Base-by-base conservation (phyloP, 225 moss, liverwort and hornwort species). In the Pseudisothecium myosuroides region DNA sequence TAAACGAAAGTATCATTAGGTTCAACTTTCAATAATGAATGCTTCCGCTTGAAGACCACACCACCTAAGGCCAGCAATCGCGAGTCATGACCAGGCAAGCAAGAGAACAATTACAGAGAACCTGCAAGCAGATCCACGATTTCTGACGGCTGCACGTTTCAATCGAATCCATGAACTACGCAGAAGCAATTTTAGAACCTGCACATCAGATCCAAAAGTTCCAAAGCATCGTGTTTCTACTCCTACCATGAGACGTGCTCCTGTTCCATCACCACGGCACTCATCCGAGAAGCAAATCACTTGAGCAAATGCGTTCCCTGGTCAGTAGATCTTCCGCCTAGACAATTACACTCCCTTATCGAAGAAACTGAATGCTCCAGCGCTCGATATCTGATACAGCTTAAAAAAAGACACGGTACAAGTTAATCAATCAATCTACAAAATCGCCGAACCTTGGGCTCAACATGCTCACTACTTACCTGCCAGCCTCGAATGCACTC, bases 381-480 rank as follows among this genome's bases (percentile, higher is more conserved):
- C 83, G 54, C 39, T 77, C 76, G 60, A 83, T 41, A 43, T 77
- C 82, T 76, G 50, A 56, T 47, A 85, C 22, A 82, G 20, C 31
- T 47, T 19, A 1, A 11, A 74, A 34, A 85, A 29, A 14, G 60
- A 2, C 56, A 67, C 65, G 41, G 49, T 80, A 32, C 52, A n/a
- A 61, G 47, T 63, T 64, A 74, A 84, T 87, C 62, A 63, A 72
- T 81, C 23, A 66, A 81, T 59, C 90, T 89, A 90, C 91, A 94
- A 90, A 92, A 90, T 87, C 80, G 90, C 76, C 85, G 75, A 91
- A 79, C 93, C 88, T 84, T 87, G 81, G 71, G 92, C 92, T 90
- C 91, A 89, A 88, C 77, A 68, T 63, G 34, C 80, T 87, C 73
- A 49, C 90, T 82, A 24, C 74, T 73, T 34, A 84, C 76, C 69